A percentile compares a stretch with the other conserved stretches of the same genome.
phyloP scores from a whole-genome alignment of 139 green algal genomes.

The Cymbomonas tetramitiformis region DNA sequence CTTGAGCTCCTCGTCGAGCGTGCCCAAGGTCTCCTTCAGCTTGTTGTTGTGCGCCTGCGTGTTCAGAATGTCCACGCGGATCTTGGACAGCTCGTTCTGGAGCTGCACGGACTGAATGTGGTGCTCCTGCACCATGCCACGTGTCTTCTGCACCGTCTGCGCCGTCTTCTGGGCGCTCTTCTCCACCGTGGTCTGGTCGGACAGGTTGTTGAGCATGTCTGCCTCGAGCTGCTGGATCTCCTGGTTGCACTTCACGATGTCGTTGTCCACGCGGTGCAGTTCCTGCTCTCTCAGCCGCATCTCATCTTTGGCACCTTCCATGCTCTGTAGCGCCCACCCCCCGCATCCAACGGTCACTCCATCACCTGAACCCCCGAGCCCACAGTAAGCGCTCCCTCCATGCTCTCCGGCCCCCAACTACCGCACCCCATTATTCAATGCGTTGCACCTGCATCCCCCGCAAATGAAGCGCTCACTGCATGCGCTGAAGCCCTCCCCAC shows the following conservation, averaged over 20 bases:
- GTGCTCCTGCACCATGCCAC: slow-evolving; percentile 31
- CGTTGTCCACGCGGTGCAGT: slow-evolving; percentile 15
- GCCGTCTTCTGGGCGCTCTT: slow-evolving; percentile 49
- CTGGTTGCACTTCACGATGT: slow-evolving; percentile 14
- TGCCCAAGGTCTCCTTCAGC: slow-evolving; percentile 45
- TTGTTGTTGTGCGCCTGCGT: slow-evolving; percentile 49
- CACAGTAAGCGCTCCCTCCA: too few relatives aligned
- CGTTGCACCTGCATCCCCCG: too few relatives aligned
- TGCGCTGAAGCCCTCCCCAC: too few relatives aligned
- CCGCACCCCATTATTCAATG: too few relatives aligned
- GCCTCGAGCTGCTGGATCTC: slow-evolving; percentile 31
- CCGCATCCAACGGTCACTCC: too few relatives aligned
- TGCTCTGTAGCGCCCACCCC: neutral
- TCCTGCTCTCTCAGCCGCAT: too few relatives aligned
- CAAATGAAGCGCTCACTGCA: too few relatives aligned
- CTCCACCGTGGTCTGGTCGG: slow-evolving; percentile 60
- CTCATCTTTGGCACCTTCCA: too few relatives aligned
- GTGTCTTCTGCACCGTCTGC: slow-evolving; percentile 34
- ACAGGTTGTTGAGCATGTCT: slow-evolving; percentile 45
- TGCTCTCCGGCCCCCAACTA: too few relatives aligned
- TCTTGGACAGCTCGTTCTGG: slow-evolving; percentile 64
- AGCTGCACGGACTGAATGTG: slow-evolving; percentile 43
- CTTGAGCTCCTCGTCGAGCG: slow-evolving; percentile 50
- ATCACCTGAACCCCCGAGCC: too few relatives aligned
- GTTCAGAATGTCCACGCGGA: slow-evolving; percentile 64